Evolutionary conservation across 106 monocot species (phyloP).

Genomic region (Allium fistulosum): DNA sequence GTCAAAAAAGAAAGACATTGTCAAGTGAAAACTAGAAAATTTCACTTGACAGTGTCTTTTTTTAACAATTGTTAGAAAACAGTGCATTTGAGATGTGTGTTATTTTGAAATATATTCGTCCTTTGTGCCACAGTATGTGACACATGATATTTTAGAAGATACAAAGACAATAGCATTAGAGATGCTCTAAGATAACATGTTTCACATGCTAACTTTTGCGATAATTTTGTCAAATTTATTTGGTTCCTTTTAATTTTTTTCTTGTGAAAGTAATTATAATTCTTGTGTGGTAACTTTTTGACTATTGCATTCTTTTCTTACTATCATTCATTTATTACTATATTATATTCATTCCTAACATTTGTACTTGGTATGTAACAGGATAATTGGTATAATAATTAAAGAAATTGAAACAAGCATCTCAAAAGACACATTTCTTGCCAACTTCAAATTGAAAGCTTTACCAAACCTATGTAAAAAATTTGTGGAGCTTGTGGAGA

Average conservation of each 20-base stretch:
- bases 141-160: no score
- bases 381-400: slow-evolving; percentile 86
- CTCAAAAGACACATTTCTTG: slow-evolving; percentile 70
- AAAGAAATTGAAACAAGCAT: slow-evolving; percentile 91
- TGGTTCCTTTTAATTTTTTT: background rate
- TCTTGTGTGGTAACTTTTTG: background rate
- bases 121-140: no score
- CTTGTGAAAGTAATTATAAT: background rate
- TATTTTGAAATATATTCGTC: no score
- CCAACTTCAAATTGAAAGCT: slow-evolving; percentile 85
- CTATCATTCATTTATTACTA: background rate
- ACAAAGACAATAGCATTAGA: no score
- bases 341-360: background rate
- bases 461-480: slow-evolving; percentile 68
- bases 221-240: background rate
- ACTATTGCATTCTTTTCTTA: background rate
- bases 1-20: no score
- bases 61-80: no score
- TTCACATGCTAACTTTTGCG: background rate
- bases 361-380: slow-evolving; percentile 12
- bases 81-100: no score
- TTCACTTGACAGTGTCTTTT: no score
- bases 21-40: no score
- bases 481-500: slow-evolving; percentile 83
- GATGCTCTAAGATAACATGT: no score